Evolutionary conservation across 1,284 basidiomycete species (phyloP), one percentile per base, ranked within the genome.

Genomic region (Cryptococcus sp.): DNA sequence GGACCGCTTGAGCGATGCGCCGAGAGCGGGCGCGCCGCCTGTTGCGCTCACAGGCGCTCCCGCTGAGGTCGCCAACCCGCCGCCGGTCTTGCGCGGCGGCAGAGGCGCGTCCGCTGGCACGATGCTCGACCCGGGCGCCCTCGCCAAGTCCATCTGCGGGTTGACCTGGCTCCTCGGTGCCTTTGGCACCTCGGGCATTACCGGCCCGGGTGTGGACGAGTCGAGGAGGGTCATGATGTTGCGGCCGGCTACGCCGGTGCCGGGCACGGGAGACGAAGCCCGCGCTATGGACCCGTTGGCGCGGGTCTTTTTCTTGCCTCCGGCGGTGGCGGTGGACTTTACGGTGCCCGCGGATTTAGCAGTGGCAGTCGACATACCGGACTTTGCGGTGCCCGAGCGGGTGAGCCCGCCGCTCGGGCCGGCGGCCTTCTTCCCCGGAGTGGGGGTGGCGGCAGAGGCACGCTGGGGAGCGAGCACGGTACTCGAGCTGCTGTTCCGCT

Each of bases 111-210:
- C 59, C 15, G 55, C 43, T 2, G 61, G 55, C 8, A 71, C 63
- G 37, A 74, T 56, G 1, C 69, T 67, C 13, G 71, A 69, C 50
- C 74, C 74, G 2, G 74, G 74, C 0, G 74, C 74, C 57, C 66
- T 72, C 20, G 66, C 59, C 3, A 73, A 50, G 53, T 68, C 66
- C 64, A 77, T 65, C 46, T 67, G 63, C 4, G 74, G 73, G 9
- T 62, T 67, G n/a, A 72, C 67, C 33, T 71, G 68, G 42, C 68
- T 68, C 52, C 61, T 66, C 1, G 76, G 76, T 0, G 76, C 76
- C 57, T 74, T 76, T 33, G 76, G 75, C 0, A 78, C 70, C 11
- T 77, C 75, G 6, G 70, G 70, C 74, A 78, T 73, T 11, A 58
- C 53, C 9, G 76, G 73, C 11, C 63, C 51, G 0, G 62, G 50